These are phyloP conservation scores for Citrullus mucosospermus DNA, from an alignment of 306 rosid species.

Conservation along the genomic window DNA sequence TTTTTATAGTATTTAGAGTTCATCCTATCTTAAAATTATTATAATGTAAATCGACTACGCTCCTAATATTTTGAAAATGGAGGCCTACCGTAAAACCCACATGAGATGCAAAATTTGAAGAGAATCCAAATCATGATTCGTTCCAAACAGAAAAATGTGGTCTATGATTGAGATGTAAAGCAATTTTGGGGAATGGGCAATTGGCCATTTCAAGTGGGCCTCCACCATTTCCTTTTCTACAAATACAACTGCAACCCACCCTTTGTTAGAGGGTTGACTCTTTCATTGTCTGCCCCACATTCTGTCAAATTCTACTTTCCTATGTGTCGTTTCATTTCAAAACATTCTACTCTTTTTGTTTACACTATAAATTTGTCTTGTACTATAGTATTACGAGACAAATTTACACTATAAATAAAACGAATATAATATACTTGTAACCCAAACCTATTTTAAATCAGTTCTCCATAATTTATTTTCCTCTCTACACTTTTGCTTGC, in stretches of 20 bases:
- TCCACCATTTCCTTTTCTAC: neutral
- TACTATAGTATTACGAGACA: too few species aligned
- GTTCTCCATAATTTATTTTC: neutral
- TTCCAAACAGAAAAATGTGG: neutral
- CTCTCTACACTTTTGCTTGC: neutral
- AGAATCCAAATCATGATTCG: neutral
- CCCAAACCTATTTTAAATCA: neutral
- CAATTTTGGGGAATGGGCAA: neutral
- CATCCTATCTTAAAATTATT: too few species aligned
- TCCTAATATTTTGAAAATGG: neutral
- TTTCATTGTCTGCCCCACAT: neutral
- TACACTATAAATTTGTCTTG: too few species aligned
- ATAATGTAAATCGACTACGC: too few species aligned
- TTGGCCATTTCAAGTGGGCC: neutral
- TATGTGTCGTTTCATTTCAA: neutral
- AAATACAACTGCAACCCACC: neutral
- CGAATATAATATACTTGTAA: too few species aligned
- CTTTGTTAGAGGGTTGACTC: neutral
- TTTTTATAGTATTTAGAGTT: too few species aligned
- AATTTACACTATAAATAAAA: too few species aligned
- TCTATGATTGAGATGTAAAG: neutral
- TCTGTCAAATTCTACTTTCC: neutral
- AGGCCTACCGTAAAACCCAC: neutral
- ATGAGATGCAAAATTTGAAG: neutral
- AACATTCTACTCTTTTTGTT: too few species aligned